Base-by-base conservation (phyloP, 768 basidiomycete genomes). In the Wakefieldia striispora region DNA sequence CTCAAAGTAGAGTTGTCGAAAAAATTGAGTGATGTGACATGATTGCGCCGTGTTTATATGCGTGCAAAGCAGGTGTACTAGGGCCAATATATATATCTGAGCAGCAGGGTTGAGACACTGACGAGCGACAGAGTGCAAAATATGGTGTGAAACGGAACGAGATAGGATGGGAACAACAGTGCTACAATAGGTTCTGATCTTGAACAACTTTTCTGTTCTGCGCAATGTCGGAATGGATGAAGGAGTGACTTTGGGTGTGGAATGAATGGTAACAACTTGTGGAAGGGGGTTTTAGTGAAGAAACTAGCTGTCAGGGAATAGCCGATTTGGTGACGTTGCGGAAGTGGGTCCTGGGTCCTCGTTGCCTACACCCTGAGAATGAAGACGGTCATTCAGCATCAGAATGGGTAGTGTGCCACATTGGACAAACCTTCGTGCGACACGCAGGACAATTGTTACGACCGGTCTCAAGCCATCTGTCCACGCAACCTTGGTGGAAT, bases 361-460 rank as follows among this genome's bases (percentile, higher is more conserved):
- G 20, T 40, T 56, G 31, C 37, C 36, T 44, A 68, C 66, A 16
- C 66, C 66, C 66, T 68, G 31, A 12, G 12, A 35, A 35, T 23
- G 35, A 2, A 38, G 29, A 17, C 3, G 6, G 31, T 33, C 9
- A 26, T 21, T 51, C 26, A 60, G 50, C 17, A 34, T 36, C 21
- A 4, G 16, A 33, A 24, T 21, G 13, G 4, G 21, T 6, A 13
- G 34, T 36, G 40, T 36, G 38, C 19, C 3, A 36, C n/a, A 8
- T 12, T 21, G 6, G 14, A 62, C 78, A 33, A 45, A 86, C 87
- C 75, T 79, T 85, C 29, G 83, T 77, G 43, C 94, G 84, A 71
- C 94, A 97, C 7, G 91, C 91, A 29, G 94, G 94, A 66, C 94
- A 97, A 50, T 91, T 91, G 60, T 97, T 97, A 49, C 84, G 77